Evolutionary conservation across 2,329 filamentous ascomycete genomes (phyloP).

Genomic region (Alternaria triticina): DNA sequence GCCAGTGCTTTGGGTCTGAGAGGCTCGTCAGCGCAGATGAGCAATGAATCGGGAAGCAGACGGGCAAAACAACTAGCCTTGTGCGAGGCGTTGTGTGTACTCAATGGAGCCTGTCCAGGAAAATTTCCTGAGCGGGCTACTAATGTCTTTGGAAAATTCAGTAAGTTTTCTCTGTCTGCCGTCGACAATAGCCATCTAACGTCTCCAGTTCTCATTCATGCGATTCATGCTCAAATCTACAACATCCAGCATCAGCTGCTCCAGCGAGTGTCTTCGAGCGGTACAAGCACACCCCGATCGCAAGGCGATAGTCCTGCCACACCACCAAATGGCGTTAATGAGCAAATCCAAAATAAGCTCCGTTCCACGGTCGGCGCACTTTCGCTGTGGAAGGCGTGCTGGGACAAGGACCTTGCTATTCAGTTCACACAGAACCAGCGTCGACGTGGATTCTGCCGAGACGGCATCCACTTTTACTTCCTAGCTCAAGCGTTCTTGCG

Average conservation of each 20-base stretch:
- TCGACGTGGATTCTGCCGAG: conserved; percentile 72
- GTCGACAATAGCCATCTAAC: conserved; percentile 10
- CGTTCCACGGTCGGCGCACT: conserved; percentile 61
- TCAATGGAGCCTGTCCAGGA: conserved; percentile 64
- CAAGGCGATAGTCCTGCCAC: conserved; percentile 58
- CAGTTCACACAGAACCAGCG: conserved; percentile 70
- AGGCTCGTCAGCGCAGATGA: conserved; percentile 62
- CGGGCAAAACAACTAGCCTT: conserved; percentile 70
- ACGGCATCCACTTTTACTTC: conserved; percentile 77
- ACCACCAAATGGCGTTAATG: conserved; percentile 52
- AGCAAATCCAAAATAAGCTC: conserved; percentile 57
- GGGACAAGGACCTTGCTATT: conserved; percentile 72
- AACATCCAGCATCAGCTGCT: conserved; percentile 55
- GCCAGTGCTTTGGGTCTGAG: conserved; percentile 69
- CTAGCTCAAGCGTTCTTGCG: conserved; percentile 71
- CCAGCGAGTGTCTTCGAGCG: conserved; percentile 47
- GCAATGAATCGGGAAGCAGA: conserved; percentile 68
- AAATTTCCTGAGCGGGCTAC: conserved; percentile 70
- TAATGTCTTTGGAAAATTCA: conserved; percentile 75
- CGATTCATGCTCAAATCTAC: conserved; percentile 69
- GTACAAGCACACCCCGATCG: conserved; percentile 63
- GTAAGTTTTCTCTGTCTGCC: conserved; percentile 13
- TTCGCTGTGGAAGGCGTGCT: conserved; percentile 74
- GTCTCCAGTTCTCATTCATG: conserved; percentile 67
- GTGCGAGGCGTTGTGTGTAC: conserved; percentile 64